Percentiles rank a stretch among this genome's conserved stretches.
These are phyloP conservation scores for Teunomyces lycoperdinae DNA, from an alignment of 805 yeast species.

Conservation along the genomic window DNA sequence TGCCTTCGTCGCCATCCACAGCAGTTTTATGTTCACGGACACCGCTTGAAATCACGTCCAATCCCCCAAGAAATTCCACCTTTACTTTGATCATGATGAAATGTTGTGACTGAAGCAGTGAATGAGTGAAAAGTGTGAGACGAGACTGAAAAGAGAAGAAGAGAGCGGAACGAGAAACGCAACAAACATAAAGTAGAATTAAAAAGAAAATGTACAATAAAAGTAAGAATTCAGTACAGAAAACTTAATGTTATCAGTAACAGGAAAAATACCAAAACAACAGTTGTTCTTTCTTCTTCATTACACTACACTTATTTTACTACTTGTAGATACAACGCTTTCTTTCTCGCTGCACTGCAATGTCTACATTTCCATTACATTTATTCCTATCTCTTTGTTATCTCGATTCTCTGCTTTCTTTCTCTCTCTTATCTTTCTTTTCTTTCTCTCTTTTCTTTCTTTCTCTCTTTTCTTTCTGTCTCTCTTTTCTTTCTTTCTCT, in stretches of 20 bases:
- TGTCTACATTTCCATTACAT: too few relatives aligned
- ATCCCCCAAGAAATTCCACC: constrained; percentile 65
- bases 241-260: too few relatives aligned
- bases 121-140: neutral
- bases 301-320: too few relatives aligned
- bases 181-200: neutral
- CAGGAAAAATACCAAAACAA: neutral
- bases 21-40: constrained; percentile 51
- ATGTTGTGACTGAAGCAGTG: too few relatives aligned
- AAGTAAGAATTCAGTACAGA: too few relatives aligned
- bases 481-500: neutral
- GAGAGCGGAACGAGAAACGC: neutral
- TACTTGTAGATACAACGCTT: too few relatives aligned
- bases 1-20: constrained; percentile 42
- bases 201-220: neutral
- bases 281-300: too few relatives aligned
- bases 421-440: neutral
- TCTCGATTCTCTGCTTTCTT: neutral
- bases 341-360: too few relatives aligned
- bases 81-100: constrained; percentile 27
- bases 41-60: constrained; percentile 72
- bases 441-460: neutral
- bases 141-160: neutral
- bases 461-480: neutral
- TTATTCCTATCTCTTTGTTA: neutral